These are phyloP conservation scores for Hippophae gyantsensis DNA, from an alignment of 306 rosid genomes.

Conservation along the genomic window DNA sequence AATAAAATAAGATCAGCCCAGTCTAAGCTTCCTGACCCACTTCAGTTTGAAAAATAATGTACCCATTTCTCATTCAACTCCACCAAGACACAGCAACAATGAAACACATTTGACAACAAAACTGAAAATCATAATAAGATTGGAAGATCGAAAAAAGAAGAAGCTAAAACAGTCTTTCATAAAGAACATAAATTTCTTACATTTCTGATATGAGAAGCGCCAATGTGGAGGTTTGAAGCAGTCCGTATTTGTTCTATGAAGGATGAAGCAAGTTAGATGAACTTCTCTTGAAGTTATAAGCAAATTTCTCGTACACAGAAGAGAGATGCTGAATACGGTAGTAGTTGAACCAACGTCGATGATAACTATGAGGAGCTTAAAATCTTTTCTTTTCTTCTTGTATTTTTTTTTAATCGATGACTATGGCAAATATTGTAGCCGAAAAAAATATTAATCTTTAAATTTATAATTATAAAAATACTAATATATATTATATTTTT, in stretches of 20 bases:
- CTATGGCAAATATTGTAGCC: too few relatives aligned
- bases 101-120: not conserved
- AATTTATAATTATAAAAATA: too few relatives aligned
- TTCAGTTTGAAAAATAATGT: not conserved
- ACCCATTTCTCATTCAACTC: not conserved
- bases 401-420: too few relatives aligned
- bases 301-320: too few relatives aligned
- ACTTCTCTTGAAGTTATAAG: too few relatives aligned
- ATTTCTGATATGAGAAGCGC: constrained; percentile 16
- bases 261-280: not conserved
- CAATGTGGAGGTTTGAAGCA: constrained; percentile 30
- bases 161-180: not conserved
- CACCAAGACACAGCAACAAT: not conserved
- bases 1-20: too few relatives aligned
- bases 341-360: too few relatives aligned
- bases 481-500: too few relatives aligned
- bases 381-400: too few relatives aligned
- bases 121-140: not conserved
- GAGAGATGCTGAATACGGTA: too few relatives aligned
- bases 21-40: not conserved
- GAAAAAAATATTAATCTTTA: too few relatives aligned
- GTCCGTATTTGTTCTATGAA: not conserved
- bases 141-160: not conserved
- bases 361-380: too few relatives aligned
- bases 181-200: constrained; percentile 24